Evolutionary conservation across 2,329 filamentous ascomycete genomes (phyloP).

Genomic region (Colletotrichum viniferum): DNA sequence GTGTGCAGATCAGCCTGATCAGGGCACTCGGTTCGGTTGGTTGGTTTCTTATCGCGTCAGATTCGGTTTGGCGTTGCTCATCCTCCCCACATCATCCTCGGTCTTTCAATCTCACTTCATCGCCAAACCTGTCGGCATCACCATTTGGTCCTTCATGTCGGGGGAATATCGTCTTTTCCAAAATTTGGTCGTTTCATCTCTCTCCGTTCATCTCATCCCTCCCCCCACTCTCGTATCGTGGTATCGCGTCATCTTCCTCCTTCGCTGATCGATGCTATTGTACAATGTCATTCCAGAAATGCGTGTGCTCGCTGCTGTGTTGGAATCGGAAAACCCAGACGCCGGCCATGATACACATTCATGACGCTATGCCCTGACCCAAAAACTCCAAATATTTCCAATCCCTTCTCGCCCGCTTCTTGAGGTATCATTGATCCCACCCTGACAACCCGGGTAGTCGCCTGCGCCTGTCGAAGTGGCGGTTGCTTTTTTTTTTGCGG

Average conservation of each 20-base stretch:
- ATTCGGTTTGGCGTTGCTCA: slow-evolving; percentile 8
- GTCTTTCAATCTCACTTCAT: slow-evolving; percentile 5
- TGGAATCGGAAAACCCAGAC: slow-evolving; percentile 14
- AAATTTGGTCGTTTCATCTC: neutral
- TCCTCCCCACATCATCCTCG: neutral
- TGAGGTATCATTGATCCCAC: slow-evolving; percentile 14
- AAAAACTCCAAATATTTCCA: slow-evolving; percentile 12
- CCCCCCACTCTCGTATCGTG: neutral
- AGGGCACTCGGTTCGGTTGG: slow-evolving; percentile 13
- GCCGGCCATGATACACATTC: slow-evolving; percentile 12
- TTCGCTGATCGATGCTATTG: slow-evolving; percentile 2
- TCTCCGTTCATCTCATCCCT: neutral
- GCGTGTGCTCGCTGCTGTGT: slow-evolving; percentile 17
- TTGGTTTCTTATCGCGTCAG: slow-evolving; percentile 3
- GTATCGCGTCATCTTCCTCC: neutral
- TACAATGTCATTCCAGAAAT: slow-evolving; percentile 18
- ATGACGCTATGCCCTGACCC: slow-evolving; percentile 16
- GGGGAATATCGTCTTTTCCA: neutral
- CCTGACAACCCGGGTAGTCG: neutral
- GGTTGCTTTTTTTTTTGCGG: neutral
- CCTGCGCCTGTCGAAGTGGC: slow-evolving; percentile 6
- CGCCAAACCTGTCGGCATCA: neutral
- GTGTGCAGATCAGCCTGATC: slow-evolving; percentile 7
- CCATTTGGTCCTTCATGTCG: neutral
- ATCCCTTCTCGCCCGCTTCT: neutral